A percentile compares a stretch with the other conserved stretches of the same genome.
phyloP scores from a whole-genome alignment of 2,329 filamentous ascomycete genomes.

The Cercospora janseana region DNA sequence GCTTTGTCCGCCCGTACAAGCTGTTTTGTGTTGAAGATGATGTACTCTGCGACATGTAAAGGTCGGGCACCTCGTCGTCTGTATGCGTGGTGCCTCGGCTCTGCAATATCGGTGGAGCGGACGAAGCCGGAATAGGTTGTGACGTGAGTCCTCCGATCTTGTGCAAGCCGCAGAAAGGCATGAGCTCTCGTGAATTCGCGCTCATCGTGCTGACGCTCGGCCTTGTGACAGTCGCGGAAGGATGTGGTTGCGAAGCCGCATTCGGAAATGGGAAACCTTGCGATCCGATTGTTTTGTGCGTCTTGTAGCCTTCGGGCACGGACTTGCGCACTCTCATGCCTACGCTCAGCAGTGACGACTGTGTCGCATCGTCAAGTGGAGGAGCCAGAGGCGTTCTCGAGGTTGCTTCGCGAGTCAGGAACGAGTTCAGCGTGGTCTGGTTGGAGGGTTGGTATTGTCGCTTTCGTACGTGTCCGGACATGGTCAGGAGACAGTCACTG shows the following conservation, averaged over 20 bases:
- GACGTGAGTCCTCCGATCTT: conserved; percentile 67
- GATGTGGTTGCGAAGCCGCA: conserved; percentile 31
- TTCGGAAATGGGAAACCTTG: conserved; percentile 32
- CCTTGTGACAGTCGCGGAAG: conserved; percentile 34
- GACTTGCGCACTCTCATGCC: conserved; percentile 94
- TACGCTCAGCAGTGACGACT: conserved; percentile 82
- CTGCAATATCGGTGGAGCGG: conserved; percentile 28
- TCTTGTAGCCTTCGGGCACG: conserved; percentile 92
- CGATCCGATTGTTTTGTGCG: conserved; percentile 48
- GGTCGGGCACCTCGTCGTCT: conserved; percentile 20
- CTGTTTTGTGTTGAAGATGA: conserved; percentile 44
- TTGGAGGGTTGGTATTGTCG: conserved; percentile 45
- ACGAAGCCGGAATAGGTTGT: conserved; percentile 48
- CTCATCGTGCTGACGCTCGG: conserved; percentile 21
- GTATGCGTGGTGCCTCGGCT: background rate
- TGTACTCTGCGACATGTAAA: conserved; percentile 39
- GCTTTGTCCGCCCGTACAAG: conserved; percentile 26
- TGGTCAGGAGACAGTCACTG: background rate
- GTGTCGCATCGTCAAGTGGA: conserved; percentile 62
- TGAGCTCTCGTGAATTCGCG: conserved; percentile 56
- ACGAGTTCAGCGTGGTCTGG: conserved; percentile 42
- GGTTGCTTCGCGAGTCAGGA: conserved; percentile 38
- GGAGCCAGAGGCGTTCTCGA: conserved; percentile 42
- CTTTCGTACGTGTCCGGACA: conserved; percentile 39
- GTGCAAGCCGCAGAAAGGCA: conserved; percentile 78